Base-by-base conservation (phyloP, 2,329 filamentous ascomycete genomes). In the Xylariaceae sp. region DNA sequence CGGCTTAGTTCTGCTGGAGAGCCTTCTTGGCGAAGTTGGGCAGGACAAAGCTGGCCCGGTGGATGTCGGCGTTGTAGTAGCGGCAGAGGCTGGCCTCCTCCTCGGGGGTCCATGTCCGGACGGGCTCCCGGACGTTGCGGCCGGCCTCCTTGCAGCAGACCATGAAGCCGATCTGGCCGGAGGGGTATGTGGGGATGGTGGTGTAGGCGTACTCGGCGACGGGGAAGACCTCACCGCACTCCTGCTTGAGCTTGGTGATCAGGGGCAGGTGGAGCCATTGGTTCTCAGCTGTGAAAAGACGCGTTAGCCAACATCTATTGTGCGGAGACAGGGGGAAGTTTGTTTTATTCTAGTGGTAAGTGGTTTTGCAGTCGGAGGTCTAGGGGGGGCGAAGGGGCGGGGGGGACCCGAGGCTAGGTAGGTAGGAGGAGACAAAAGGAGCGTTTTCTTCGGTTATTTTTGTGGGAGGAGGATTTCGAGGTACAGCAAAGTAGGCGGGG, bases 121-220 rank as follows among this genome's bases (percentile, higher is more conserved):
- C 73, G 56, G 94, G 94, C 77, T 87, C 89, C 76, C 84, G 90
- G 74, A 97, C 84, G 78, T 99, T 84, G 75, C 87, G 85, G 73
- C 78, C 86, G 74, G 86, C 80, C 74, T 97, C 93, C 86, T 99
- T 97, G 88, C 84, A 90, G 87, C 94, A 97, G 74, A 99, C 90
- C 92, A 99, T 97, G 88, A 99, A 99, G 74, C 94, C 94, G 73
- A 99, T 99, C 82, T 99, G 94, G 74, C 94, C 94, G 59, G 91
- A 96, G 67, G 94, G 94, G 83, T 99, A 99, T 74, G 94, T 99
- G 61, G 94, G 94, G 77, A 99, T 99, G 71, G 93, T 97, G 73
- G 93, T 97, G 85, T 97, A 99, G 70, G 90, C 94, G 80, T 97
- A 99, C 81, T 99, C 94, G 76, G 89, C 94, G 64, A 90, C 90